phyloP scores from a whole-genome alignment of 768 basidiomycete genomes.

The Lentinus brumalis region DNA sequence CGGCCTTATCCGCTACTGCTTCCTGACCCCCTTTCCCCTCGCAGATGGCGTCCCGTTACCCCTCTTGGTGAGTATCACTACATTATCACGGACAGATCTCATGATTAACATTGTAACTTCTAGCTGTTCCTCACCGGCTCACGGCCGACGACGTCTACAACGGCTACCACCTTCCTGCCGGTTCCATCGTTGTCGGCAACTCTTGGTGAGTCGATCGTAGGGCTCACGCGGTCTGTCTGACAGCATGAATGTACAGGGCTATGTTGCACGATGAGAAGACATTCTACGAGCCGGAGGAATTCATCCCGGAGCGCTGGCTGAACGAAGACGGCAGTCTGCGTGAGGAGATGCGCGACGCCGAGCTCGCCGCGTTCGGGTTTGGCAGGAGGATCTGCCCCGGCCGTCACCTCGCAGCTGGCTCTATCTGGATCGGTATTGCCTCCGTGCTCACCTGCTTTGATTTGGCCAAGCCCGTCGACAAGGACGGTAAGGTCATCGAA shows the following conservation, averaged over 20 bases:
- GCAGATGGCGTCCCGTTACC: slow-evolving; percentile 23
- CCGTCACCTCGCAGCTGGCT: slow-evolving; percentile 25
- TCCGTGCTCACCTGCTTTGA: slow-evolving; percentile 29
- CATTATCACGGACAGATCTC: not conserved
- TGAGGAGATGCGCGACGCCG: slow-evolving; percentile 17
- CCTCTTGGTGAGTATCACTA: slow-evolving; percentile 15
- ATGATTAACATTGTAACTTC: not conserved
- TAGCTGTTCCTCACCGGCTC: slow-evolving; percentile 24
- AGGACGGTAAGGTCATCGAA: slow-evolving; percentile 27
- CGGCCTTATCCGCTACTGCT: not conserved
- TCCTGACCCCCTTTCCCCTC: not conserved
- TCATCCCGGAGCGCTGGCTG: slow-evolving; percentile 30
- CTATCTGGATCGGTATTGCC: slow-evolving; percentile 29
- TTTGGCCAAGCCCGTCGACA: slow-evolving; percentile 27
- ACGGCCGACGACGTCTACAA: slow-evolving; percentile 25
- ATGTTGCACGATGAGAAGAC: slow-evolving; percentile 23
- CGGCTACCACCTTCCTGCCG: slow-evolving; percentile 21
- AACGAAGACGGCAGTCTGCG: slow-evolving; percentile 20
- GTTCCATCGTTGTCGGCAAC: slow-evolving; percentile 23
- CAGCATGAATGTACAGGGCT: slow-evolving; percentile 10
- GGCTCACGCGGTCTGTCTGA: not conserved
- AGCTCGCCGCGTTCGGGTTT: slow-evolving; percentile 21
- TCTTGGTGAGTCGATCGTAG: slow-evolving; percentile 19
- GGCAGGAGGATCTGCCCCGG: slow-evolving; percentile 33
- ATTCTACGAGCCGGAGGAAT: slow-evolving; percentile 26